Base-by-base conservation (phyloP, 1,284 basidiomycete species). In the Sporisorium reilianum region DNA sequence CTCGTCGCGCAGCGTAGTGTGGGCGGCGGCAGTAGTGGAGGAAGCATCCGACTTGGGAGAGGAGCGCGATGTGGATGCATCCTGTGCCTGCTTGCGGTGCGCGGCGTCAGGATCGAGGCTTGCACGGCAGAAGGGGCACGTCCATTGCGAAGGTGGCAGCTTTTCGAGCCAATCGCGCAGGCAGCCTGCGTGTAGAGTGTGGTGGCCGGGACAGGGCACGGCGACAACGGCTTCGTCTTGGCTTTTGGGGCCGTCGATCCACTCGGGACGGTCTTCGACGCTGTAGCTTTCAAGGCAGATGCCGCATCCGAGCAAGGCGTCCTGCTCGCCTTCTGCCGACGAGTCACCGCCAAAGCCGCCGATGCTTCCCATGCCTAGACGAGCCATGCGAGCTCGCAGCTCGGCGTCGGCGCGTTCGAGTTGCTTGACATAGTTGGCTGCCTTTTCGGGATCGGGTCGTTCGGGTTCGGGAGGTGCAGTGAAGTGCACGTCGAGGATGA, bases 361-460 rank as follows among this genome's bases (percentile, higher is more conserved):
- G 32, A 82, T 76, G 50, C 77, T 76, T 18, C 79, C 75, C 55
- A 83, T 69, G 22, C 75, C 77, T 18, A 84, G 71, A 36, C 77
- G 50, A 14, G 71, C 70, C 83, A 84, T 84, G 16, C 82, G 69
- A 18, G 57, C 49, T 3, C 83, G 78, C n/a, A 84, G 69, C 42
- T 83, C 83, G 0, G 75, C 75, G 54, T 84, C 82, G 16, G 79
- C 80, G 14, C 69, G 68, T 57, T 84, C 83, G 20, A 84, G 69
- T 18, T 57, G 58, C 42, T 66, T 62, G 52, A 83, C 80, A 45
- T 63, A 84, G 25, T 48, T 25, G 6, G 63, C 58, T 3, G 81
- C 79, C 22, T 51, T 68, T 36, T 76, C 61, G 0, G 64, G 63
- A 38, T 81, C 75, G 16, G 79, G 69, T 32, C 60, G 66, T 32